phyloP scores from a whole-genome alignment of 805 yeast genomes.

The Starmera quercuum region DNA sequence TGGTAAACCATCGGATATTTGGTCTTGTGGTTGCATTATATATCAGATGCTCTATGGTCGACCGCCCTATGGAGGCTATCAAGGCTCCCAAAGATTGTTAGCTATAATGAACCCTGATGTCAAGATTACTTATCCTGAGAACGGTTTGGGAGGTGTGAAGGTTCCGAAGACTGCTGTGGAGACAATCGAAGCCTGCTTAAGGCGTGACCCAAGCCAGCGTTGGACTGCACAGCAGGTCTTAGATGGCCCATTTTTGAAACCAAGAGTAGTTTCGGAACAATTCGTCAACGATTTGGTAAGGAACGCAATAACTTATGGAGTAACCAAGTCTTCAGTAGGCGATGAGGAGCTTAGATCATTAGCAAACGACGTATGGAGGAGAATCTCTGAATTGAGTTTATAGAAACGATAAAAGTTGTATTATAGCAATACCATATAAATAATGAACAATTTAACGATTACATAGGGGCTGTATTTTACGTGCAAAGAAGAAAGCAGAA shows the following conservation, averaged over 20 bases:
- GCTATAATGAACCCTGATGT: constrained; percentile 86
- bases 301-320: constrained; percentile 73
- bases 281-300: constrained; percentile 65
- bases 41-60: constrained; percentile 93
- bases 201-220: constrained; percentile 62
- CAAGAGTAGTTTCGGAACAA: constrained; percentile 61
- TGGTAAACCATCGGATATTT: constrained; percentile 91
- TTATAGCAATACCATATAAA: background rate
- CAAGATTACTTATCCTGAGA: constrained; percentile 56
- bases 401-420: background rate
- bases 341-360: constrained; percentile 37
- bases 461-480: background rate
- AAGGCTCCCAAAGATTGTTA: constrained; percentile 67
- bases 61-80: constrained; percentile 80
- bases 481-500: background rate
- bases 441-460: background rate
- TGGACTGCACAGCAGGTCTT: constrained; percentile 58
- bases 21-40: constrained; percentile 96
- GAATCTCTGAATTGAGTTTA: constrained; percentile 22
- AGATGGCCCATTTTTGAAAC: constrained; percentile 59
- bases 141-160: constrained; percentile 49
- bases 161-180: constrained; percentile 68
- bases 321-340: constrained; percentile 33
- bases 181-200: constrained; percentile 63
- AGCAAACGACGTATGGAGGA: constrained; percentile 53